Conservation (phyloP, 2,329 filamentous ascomycete species). For the Lecanoromycetidae sp. region DNA sequence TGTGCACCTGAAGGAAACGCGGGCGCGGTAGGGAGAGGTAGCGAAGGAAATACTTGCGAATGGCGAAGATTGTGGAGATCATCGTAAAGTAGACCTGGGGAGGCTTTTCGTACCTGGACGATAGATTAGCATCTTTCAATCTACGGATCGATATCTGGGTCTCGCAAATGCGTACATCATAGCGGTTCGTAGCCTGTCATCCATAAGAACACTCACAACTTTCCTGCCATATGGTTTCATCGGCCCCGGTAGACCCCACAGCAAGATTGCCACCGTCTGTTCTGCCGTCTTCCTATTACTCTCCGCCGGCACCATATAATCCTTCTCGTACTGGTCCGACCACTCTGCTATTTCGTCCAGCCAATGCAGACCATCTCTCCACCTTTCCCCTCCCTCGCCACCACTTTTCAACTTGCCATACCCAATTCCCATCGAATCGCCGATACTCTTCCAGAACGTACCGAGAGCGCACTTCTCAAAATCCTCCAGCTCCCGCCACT, state of each 20-base stretch:
- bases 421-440: conserved; percentile 56
- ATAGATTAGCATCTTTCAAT: background rate
- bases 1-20: conserved; percentile 8
- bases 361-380: conserved; percentile 41
- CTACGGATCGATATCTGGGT: background rate
- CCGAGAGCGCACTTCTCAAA: conserved; percentile 57
- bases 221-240: conserved; percentile 10
- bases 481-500: conserved; percentile 57
- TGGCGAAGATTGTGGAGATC: conserved; percentile 3
- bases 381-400: conserved; percentile 24
- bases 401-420: conserved; percentile 30
- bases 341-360: conserved; percentile 40
- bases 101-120: conserved; percentile 13
- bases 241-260: conserved; percentile 9
- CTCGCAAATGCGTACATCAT: conserved; percentile 16
- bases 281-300: conserved; percentile 26
- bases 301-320: conserved; percentile 40
- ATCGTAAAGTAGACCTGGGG: conserved; percentile 7
- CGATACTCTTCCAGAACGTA: conserved; percentile 59
- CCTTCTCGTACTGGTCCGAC: conserved; percentile 46
- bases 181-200: conserved; percentile 16
- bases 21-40: conserved; percentile 15
- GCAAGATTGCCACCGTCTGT: conserved; percentile 16
- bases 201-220: conserved; percentile 15
- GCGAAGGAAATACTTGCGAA: conserved; percentile 16